These are phyloP conservation scores for Talaromyces liani DNA, from an alignment of 495 filamentous ascomycete genomes.

Conservation along the genomic window DNA sequence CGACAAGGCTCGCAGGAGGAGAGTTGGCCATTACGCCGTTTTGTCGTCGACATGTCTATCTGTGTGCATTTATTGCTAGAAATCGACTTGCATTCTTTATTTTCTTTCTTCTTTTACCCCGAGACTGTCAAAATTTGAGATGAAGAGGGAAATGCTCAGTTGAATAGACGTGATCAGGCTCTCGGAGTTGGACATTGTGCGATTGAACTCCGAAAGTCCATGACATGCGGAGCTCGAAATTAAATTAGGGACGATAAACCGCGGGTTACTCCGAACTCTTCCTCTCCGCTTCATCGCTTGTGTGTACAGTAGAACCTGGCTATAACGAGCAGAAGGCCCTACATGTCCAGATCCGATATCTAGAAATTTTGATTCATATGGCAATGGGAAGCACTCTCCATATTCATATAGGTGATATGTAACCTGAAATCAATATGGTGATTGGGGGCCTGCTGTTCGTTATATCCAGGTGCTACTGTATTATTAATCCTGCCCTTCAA, in stretches of 20 bases:
- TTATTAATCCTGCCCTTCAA: neutral
- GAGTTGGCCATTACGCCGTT: conserved; percentile 25
- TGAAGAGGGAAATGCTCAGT: neutral
- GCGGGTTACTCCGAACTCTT: neutral
- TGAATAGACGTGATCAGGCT: neutral
- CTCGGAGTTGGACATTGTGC: neutral
- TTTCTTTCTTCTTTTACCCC: neutral
- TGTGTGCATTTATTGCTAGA: neutral
- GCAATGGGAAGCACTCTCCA: too few species aligned
- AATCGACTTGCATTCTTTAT: neutral
- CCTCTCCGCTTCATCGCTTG: too few species aligned
- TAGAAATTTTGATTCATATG: too few species aligned
- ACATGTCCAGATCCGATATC: too few species aligned
- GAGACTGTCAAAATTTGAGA: neutral
- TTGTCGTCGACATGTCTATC: neutral
- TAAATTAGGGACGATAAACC: neutral
- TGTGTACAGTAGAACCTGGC: too few species aligned
- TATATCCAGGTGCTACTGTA: too few species aligned
- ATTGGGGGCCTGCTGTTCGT: too few species aligned
- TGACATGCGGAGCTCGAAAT: neutral
- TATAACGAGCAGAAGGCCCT: too few species aligned
- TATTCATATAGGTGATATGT: too few species aligned
- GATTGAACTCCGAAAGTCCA: neutral
- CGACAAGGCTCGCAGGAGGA: conserved; percentile 36
- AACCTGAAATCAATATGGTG: too few species aligned